These are phyloP conservation scores for Parietichytrium sp. DNA, from an alignment of 108 stramenopile genomes.

Conservation along the genomic window DNA sequence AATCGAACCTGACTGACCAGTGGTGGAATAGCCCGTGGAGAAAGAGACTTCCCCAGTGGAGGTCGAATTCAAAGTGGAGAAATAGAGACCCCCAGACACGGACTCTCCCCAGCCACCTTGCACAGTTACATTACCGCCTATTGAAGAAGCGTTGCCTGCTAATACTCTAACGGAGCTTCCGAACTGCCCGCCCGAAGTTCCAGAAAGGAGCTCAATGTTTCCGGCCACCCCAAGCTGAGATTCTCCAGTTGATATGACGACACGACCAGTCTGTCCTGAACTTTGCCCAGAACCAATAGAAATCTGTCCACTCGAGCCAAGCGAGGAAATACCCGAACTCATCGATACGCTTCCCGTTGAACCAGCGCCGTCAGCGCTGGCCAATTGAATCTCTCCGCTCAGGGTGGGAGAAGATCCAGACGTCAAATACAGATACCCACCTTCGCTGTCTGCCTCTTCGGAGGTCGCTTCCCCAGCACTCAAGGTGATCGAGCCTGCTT, in stretches of 20 bases:
- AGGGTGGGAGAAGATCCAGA: neutral
- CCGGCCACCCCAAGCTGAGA: neutral
- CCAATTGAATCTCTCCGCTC: neutral
- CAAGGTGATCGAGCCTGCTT: conserved; percentile 29
- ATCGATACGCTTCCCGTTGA: neutral
- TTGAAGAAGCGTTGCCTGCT: neutral
- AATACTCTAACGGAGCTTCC: neutral
- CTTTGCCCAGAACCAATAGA: neutral
- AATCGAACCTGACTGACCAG: too few species aligned
- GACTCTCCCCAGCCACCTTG: too few species aligned
- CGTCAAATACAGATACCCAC: too few species aligned
- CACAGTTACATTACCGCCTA: too few species aligned
- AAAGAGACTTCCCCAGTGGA: too few species aligned
- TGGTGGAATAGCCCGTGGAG: too few species aligned
- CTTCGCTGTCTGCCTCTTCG: too few species aligned
- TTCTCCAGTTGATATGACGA: neutral
- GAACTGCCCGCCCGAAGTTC: neutral
- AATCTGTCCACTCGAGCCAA: neutral
- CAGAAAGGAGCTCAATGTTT: neutral
- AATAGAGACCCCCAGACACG: too few species aligned
- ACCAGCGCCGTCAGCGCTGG: neutral
- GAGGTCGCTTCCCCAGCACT: conserved; percentile 11
- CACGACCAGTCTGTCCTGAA: neutral
- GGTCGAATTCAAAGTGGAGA: too few species aligned
- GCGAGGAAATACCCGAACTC: neutral